A percentile compares a stretch with the other conserved stretches of the same genome.
These are phyloP conservation scores for Solanum habrochaites DNA, from an alignment of 257 asterid species.

Conservation along the genomic window DNA sequence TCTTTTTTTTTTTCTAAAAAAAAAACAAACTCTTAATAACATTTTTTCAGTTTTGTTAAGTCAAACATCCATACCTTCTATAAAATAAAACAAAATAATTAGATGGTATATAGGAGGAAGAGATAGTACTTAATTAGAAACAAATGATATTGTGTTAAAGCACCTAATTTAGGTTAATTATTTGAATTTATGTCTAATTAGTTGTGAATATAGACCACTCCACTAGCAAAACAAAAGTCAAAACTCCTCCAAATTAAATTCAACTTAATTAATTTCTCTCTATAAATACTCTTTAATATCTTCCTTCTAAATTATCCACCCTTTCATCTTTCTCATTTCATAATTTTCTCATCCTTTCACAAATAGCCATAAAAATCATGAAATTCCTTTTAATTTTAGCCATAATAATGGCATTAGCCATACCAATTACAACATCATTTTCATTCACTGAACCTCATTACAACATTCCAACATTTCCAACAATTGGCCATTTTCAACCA, in stretches of 20 bases:
- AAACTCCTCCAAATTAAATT: neutral
- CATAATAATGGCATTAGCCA: neutral
- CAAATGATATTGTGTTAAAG: neutral
- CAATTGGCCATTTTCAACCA: constrained; percentile 24
- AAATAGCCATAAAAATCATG: constrained; percentile 3
- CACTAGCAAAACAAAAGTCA: neutral
- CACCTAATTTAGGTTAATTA: constrained; percentile 16
- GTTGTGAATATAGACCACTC: constrained; percentile 8
- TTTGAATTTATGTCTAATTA: neutral
- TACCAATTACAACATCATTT: constrained; percentile 8
- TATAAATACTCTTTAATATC: neutral
- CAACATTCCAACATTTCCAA: constrained; percentile 5
- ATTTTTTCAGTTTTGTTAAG: neutral
- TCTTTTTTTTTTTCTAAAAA: neutral
- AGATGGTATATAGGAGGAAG: neutral
- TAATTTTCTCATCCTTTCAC: neutral
- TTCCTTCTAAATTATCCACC: neutral
- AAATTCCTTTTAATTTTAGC: constrained; percentile 16
- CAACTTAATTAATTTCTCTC: neutral
- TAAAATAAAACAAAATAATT: neutral
- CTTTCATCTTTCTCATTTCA: neutral
- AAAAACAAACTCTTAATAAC: neutral
- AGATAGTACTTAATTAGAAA: neutral
- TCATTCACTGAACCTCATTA: neutral
- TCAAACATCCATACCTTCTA: neutral